A percentile compares a stretch with the other conserved stretches of the same genome.
phyloP scores from a whole-genome alignment of 305 asterid genomes.

The Nicotiana rustica region DNA sequence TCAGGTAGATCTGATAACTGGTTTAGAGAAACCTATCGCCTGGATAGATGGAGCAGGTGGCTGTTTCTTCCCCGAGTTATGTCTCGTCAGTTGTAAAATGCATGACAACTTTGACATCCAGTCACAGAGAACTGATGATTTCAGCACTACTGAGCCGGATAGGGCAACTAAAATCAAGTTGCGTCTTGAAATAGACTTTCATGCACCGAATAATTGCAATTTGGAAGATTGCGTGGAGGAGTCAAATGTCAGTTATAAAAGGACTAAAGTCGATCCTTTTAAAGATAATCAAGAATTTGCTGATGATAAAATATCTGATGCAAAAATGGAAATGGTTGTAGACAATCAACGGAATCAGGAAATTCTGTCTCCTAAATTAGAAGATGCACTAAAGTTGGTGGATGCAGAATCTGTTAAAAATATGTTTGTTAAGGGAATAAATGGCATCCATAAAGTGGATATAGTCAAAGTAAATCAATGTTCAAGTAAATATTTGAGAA shows the following conservation, averaged over 20 bases:
- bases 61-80: slow-evolving; percentile 48
- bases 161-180: slow-evolving; percentile 43
- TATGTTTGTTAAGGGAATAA: slow-evolving; percentile 44
- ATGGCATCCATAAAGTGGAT: slow-evolving; percentile 30
- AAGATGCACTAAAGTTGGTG: slow-evolving; percentile 16
- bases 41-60: slow-evolving; percentile 55
- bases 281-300: slow-evolving; percentile 16
- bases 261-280: slow-evolving; percentile 32
- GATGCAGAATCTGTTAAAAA: slow-evolving; percentile 38
- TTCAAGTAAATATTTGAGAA: slow-evolving; percentile 39
- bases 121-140: slow-evolving; percentile 25
- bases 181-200: slow-evolving; percentile 48
- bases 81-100: background rate
- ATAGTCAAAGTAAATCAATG: slow-evolving; percentile 41
- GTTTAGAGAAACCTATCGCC: slow-evolving; percentile 48
- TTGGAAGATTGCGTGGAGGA: slow-evolving; percentile 50
- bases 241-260: slow-evolving; percentile 42
- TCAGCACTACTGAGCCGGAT: slow-evolving; percentile 35
- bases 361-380: slow-evolving; percentile 17
- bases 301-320: slow-evolving; percentile 30
- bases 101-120: slow-evolving; percentile 26
- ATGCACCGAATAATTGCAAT: slow-evolving; percentile 35
- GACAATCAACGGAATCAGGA: slow-evolving; percentile 35
- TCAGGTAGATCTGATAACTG: slow-evolving; percentile 45
- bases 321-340: slow-evolving; percentile 30